These are phyloP conservation scores for Nannizziopsis arthrosporioides DNA, from an alignment of 2,329 filamentous ascomycete species.

Conservation along the genomic window DNA sequence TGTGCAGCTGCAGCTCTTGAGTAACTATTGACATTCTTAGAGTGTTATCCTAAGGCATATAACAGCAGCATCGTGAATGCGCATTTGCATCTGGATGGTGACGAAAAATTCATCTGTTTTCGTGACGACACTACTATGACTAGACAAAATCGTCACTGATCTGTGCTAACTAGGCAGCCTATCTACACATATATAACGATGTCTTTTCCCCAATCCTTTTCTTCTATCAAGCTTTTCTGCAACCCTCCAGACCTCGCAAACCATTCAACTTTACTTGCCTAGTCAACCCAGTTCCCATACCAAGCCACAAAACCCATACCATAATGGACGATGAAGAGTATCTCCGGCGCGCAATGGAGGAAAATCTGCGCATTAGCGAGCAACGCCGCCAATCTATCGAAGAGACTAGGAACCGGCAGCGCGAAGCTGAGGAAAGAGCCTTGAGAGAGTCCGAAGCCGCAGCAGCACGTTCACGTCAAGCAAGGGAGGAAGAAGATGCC, in stretches of 20 bases:
- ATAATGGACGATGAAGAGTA: slow-evolving; percentile 11
- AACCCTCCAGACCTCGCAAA: no score
- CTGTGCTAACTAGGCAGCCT: no score
- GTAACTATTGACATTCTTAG: not conserved
- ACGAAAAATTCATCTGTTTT: no score
- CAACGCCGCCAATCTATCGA: slow-evolving; percentile 8
- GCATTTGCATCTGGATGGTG: no score
- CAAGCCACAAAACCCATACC: not conserved
- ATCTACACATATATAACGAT: no score
- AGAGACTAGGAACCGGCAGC: not conserved
- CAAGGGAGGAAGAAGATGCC: slow-evolving; percentile 2
- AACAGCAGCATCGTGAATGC: no score
- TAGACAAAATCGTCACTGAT: no score
- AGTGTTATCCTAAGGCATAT: not conserved
- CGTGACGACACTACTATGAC: no score
- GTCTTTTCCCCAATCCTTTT: no score
- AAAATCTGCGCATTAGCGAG: slow-evolving; percentile 10
- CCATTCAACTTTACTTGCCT: no score
- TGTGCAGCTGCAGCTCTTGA: slow-evolving; percentile 89
- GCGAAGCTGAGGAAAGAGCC: slow-evolving; percentile 5
- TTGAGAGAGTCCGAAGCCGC: slow-evolving; percentile 9
- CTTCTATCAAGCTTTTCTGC: no score
- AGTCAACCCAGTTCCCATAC: no score
- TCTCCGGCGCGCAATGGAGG: slow-evolving; percentile 13
- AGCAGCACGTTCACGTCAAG: slow-evolving; percentile 1